Evolutionary conservation across 2,329 filamentous ascomycete species (phyloP).

Genomic region (Penicillium crustosum): DNA sequence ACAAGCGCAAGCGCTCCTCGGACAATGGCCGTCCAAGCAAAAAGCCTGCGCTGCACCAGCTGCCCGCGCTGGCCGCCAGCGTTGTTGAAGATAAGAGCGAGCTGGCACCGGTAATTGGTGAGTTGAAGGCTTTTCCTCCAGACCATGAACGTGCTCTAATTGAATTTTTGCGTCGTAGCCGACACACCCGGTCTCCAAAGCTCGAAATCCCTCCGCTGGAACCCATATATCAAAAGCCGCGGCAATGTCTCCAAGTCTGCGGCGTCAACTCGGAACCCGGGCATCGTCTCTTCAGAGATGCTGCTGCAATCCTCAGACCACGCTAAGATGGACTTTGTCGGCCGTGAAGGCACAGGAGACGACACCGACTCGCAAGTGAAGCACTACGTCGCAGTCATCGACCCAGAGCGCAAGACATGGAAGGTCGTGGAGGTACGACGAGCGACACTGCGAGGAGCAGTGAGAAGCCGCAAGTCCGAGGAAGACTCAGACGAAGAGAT

Average conservation of each 20-base stretch:
- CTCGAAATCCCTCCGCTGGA: constrained; percentile 32
- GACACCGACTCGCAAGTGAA: constrained; percentile 54
- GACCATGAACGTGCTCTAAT: neutral
- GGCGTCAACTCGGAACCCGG: constrained; percentile 35
- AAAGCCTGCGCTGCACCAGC: constrained; percentile 45
- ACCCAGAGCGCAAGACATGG: constrained; percentile 54
- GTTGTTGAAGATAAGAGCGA: constrained; percentile 49
- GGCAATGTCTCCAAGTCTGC: constrained; percentile 35
- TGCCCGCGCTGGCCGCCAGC: constrained; percentile 46
- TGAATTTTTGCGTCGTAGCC: constrained; percentile 21
- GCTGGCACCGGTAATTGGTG: constrained; percentile 53
- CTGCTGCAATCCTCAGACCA: constrained; percentile 63
- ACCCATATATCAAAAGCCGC: constrained; percentile 53
- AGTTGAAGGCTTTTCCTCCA: constrained; percentile 12
- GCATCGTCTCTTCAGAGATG: constrained; percentile 48
- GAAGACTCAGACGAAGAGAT: constrained; percentile 33
- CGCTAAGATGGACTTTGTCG: constrained; percentile 60
- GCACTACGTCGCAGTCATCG: constrained; percentile 63
- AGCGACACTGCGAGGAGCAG: constrained; percentile 54
- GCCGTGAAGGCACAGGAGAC: constrained; percentile 49
- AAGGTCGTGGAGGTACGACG: constrained; percentile 56
- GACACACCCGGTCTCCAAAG: constrained; percentile 37
- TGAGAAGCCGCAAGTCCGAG: constrained; percentile 32
- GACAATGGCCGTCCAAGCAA: constrained; percentile 50
- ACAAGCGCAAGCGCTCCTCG: constrained; percentile 53